Conservation (phyloP, 2,329 filamentous ascomycete species). For the Fusarium globosum region DNA sequence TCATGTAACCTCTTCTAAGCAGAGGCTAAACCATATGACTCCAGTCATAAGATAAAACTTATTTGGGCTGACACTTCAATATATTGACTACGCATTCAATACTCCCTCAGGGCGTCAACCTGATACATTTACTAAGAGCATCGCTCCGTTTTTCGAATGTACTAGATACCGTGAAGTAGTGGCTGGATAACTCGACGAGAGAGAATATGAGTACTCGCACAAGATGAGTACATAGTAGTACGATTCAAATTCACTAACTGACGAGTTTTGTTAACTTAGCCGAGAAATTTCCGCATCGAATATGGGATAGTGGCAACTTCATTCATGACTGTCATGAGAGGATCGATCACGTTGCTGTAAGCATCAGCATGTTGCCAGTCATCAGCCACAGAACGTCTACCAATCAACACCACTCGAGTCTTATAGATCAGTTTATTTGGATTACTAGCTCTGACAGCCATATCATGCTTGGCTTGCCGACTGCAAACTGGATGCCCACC, state of each 20-base stretch:
- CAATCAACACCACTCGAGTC: background rate
- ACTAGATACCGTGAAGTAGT: background rate
- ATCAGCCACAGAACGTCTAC: background rate
- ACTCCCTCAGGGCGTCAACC: rapidly evolving
- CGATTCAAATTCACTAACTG: background rate
- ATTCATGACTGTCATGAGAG: background rate
- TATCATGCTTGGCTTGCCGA: background rate
- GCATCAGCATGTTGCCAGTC: background rate
- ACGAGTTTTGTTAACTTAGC: rapidly evolving
- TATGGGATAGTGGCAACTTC: no score
- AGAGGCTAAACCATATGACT: background rate
- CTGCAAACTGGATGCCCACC: background rate
- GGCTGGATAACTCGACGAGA: background rate
- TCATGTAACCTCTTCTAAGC: background rate
- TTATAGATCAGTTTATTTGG: no score
- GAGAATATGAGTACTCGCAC: background rate
- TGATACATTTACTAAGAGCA: background rate
- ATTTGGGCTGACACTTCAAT: rapidly evolving
- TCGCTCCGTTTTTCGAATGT: no score
- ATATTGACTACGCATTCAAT: no score
- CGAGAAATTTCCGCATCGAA: background rate
- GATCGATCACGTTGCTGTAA: background rate
- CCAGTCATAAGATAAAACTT: no score
- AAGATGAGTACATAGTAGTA: no score
- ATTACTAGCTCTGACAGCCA: rapidly evolving